phyloP scores from a whole-genome alignment of 352 stramenopile genomes.

The Globisporangium takayamanum region DNA sequence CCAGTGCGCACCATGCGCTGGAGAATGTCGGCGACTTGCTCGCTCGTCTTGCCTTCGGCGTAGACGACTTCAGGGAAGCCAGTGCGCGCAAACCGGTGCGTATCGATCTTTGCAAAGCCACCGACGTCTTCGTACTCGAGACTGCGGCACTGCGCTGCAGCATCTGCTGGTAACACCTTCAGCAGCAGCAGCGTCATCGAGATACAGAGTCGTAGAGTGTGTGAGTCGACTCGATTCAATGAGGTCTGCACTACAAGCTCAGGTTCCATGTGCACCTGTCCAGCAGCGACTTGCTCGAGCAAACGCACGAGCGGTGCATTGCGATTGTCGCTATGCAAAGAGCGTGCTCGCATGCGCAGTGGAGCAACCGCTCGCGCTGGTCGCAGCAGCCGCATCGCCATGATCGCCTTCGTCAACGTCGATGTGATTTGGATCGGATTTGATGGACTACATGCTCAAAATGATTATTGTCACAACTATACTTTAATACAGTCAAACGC shows the following conservation, averaged over 20 bases:
- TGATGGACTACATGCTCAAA: not conserved
- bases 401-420: not conserved
- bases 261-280: slow-evolving; percentile 23
- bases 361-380: not conserved
- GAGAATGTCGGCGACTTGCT: slow-evolving; percentile 89
- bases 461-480: not conserved
- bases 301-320: slow-evolving; percentile 19
- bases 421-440: not conserved
- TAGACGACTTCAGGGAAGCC: slow-evolving; percentile 96
- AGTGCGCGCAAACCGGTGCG: slow-evolving; percentile 75
- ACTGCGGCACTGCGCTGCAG: slow-evolving; percentile 21
- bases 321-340: not conserved
- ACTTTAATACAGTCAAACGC: not conserved
- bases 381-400: not conserved
- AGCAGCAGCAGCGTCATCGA: not conserved
- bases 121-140: slow-evolving; percentile 50
- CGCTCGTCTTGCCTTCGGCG: slow-evolving; percentile 88
- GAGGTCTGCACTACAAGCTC: not conserved
- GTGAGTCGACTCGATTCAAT: not conserved
- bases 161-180: slow-evolving; percentile 22
- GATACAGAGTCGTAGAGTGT: not conserved
- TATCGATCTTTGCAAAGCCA: slow-evolving; percentile 85
- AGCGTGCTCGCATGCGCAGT: not conserved
- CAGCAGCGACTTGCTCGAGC: slow-evolving; percentile 49
- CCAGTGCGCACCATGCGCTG: slow-evolving; percentile 73